These are phyloP conservation scores for Yarrowia hollandica DNA, from an alignment of 805 yeast genomes.

Conservation along the genomic window DNA sequence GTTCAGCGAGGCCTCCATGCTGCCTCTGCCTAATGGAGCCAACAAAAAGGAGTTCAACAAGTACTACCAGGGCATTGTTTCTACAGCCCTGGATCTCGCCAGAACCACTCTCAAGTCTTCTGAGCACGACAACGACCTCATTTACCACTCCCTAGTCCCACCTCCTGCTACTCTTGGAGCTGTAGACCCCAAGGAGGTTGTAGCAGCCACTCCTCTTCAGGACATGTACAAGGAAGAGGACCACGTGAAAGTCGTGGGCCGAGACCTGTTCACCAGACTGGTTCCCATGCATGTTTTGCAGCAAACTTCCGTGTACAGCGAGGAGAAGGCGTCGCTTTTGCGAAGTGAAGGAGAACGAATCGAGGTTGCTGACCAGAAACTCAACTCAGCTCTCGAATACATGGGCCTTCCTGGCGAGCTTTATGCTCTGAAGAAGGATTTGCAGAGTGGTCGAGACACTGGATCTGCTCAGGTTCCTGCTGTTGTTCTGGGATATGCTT, in stretches of 20 bases:
- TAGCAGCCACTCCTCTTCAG: constrained; percentile 55
- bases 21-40: constrained; percentile 1
- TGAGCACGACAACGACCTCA: constrained; percentile 83
- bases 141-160: constrained; percentile 80
- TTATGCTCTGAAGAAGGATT: constrained; percentile 16
- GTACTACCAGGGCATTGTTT: background rate
- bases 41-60: constrained; percentile 14
- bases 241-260: constrained; percentile 50
- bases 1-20: constrained; percentile 34
- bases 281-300: constrained; percentile 88
- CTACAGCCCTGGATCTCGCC: background rate
- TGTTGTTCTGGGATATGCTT: constrained; percentile 32
- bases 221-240: constrained; percentile 45
- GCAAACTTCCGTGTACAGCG: constrained; percentile 82
- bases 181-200: constrained; percentile 67
- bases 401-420: constrained; percentile 71
- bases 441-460: background rate
- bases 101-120: constrained; percentile 37
- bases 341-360: constrained; percentile 72
- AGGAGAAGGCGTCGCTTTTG: constrained; percentile 75
- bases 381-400: constrained; percentile 75
- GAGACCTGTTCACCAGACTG: constrained; percentile 70
- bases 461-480: constrained; percentile 19
- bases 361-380: constrained; percentile 77
- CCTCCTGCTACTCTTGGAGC: constrained; percentile 58